Evolutionary conservation across 116 monocot species (phyloP).

Genomic region (Cymodocea nodosa): DNA sequence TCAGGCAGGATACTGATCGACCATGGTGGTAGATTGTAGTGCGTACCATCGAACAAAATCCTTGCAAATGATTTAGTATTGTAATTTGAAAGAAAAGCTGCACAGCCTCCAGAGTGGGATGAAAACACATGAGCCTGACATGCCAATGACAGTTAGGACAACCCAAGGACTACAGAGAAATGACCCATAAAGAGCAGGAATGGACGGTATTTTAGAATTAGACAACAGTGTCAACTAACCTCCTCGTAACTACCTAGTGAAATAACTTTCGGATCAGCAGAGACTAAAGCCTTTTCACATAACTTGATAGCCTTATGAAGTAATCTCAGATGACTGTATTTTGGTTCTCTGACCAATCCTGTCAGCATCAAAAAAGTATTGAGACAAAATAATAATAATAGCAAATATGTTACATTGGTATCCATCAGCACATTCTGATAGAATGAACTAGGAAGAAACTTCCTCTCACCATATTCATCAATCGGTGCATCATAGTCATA

Average conservation of each 20-base stretch:
- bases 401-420: too few species aligned
- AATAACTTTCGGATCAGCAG: constrained; percentile 67
- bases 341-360: constrained; percentile 85
- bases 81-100: constrained; percentile 91
- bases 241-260: constrained; percentile 66
- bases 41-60: constrained; percentile 79
- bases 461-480: constrained; percentile 24
- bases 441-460: background rate
- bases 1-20: constrained; percentile 94
- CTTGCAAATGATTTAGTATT: constrained; percentile 46
- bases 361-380: constrained; percentile 2
- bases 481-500: constrained; percentile 32
- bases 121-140: constrained; percentile 82
- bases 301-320: constrained; percentile 86
- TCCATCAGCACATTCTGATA: too few species aligned
- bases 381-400: background rate
- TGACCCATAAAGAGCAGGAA: background rate
- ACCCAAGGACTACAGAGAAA: background rate
- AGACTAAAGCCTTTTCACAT: constrained; percentile 79
- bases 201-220: background rate
- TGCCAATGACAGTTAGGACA: background rate
- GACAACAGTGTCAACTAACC: constrained; percentile 18
- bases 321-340: constrained; percentile 89
- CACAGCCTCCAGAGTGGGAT: constrained; percentile 66
- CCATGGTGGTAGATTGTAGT: constrained; percentile 91